phyloP scores from a whole-genome alignment of 768 basidiomycete species.

The Mrakia gelida region DNA sequence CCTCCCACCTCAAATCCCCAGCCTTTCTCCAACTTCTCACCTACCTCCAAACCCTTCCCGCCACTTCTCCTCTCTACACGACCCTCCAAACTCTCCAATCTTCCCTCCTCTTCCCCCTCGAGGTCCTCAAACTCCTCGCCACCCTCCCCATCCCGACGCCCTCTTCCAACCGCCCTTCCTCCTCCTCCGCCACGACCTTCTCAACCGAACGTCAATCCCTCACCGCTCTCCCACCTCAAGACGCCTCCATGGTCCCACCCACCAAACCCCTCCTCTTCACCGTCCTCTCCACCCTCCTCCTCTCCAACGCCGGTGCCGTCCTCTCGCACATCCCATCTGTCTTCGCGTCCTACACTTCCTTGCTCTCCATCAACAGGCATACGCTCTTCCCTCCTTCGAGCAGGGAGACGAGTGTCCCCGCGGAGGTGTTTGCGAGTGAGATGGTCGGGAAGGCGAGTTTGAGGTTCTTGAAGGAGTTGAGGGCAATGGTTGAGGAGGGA shows the following conservation, averaged over 20 bases:
- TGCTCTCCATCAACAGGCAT: slow-evolving; percentile 25
- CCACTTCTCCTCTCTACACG: not conserved
- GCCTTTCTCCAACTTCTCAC: slow-evolving; percentile 9
- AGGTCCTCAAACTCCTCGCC: slow-evolving; percentile 26
- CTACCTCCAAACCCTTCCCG: not conserved
- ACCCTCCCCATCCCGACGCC: not conserved
- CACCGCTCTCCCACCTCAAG: not conserved
- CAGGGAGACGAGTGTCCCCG: slow-evolving; percentile 1
- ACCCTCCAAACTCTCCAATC: slow-evolving; percentile 15
- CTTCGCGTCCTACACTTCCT: slow-evolving; percentile 19
- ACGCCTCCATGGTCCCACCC: not conserved
- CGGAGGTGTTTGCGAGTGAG: slow-evolving; percentile 26
- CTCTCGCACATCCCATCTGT: slow-evolving; percentile 24
- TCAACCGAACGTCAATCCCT: slow-evolving; percentile 4
- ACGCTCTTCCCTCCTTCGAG: slow-evolving; percentile 20
- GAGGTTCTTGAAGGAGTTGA: slow-evolving; percentile 21
- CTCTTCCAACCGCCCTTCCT: not conserved
- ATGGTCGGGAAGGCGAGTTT: slow-evolving; percentile 16
- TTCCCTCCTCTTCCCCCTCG: slow-evolving; percentile 29
- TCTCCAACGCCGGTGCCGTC: not conserved
- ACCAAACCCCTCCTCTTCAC: not conserved
- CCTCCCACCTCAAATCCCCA: slow-evolving; percentile 24
- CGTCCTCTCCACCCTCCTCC: not conserved
- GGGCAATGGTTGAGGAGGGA: not conserved
- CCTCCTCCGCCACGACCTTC: not conserved